Evolutionary conservation across 2,329 filamentous ascomycete species (phyloP).

Genomic region (Aquanectria penicillioides): DNA sequence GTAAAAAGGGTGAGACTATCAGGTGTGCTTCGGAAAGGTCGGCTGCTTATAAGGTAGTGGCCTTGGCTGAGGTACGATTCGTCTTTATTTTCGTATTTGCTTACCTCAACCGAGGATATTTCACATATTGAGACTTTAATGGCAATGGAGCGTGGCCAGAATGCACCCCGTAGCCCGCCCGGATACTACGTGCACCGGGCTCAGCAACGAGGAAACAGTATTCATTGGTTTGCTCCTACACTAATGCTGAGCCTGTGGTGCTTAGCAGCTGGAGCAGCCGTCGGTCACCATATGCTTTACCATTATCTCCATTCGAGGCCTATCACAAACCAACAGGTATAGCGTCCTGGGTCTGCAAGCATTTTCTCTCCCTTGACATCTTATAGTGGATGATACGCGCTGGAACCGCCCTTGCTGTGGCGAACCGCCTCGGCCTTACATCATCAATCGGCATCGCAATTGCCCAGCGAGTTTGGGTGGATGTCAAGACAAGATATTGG

Average conservation of each 20-base stretch:
- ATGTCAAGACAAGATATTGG: neutral
- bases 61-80: too few species aligned
- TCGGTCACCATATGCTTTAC: neutral
- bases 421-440: neutral
- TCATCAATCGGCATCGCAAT: neutral
- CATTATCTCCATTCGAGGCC: neutral
- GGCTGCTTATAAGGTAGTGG: too few species aligned
- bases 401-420: neutral
- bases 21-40: too few species aligned
- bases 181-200: neutral
- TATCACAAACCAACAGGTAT: neutral
- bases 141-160: neutral
- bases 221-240: neutral
- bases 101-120: too few species aligned
- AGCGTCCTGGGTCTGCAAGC: neutral
- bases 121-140: too few species aligned
- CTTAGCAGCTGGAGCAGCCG: neutral
- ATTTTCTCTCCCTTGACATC: fast-evolving
- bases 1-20: too few species aligned
- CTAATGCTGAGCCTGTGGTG: neutral
- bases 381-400: neutral
- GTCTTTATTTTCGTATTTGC: too few species aligned
- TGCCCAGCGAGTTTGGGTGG: neutral
- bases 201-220: neutral
- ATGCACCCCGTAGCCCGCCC: neutral